Conservation (phyloP, 768 basidiomycete species). For the Mycena pura region DNA sequence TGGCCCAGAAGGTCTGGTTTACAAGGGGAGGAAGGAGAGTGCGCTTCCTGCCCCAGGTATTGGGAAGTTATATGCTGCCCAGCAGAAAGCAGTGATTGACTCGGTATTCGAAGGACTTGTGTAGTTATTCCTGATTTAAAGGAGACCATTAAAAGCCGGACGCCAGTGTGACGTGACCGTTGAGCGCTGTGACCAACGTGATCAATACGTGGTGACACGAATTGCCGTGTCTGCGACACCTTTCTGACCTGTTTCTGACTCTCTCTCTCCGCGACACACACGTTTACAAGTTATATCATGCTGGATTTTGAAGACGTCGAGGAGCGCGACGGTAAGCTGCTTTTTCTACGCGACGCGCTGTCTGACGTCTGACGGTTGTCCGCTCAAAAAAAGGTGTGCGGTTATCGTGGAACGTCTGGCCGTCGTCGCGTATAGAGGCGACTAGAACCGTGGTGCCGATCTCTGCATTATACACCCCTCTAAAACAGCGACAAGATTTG, state of each 20-base stretch:
- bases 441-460: conserved; percentile 98
- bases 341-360: neutral
- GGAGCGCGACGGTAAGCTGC: conserved; percentile 87
- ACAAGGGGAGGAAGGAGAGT: conserved; percentile 73
- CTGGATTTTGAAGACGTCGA: conserved; percentile 96
- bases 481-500: conserved; percentile 92
- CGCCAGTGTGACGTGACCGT: no score
- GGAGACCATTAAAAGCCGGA: no score
- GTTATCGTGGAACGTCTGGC: conserved; percentile 99
- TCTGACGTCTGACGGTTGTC: neutral
- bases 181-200: no score
- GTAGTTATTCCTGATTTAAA: neutral
- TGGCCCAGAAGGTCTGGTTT: conserved; percentile 51
- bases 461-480: conserved; percentile 94
- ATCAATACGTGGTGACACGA: conserved; percentile 24
- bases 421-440: conserved; percentile 96
- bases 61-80: conserved; percentile 67
- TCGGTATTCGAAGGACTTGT: conserved; percentile 59
- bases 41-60: conserved; percentile 82
- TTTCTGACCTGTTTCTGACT: conserved; percentile 29
- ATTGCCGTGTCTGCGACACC: conserved; percentile 48
- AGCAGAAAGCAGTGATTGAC: conserved; percentile 68
- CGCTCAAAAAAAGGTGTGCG: conserved; percentile 77
- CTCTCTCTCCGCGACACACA: conserved; percentile 40
- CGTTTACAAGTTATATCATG: conserved; percentile 47